A percentile compares a stretch with the other conserved stretches of the same genome.
phyloP scores from a whole-genome alignment of 495 filamentous ascomycete genomes.

The Penicillium daleae region DNA sequence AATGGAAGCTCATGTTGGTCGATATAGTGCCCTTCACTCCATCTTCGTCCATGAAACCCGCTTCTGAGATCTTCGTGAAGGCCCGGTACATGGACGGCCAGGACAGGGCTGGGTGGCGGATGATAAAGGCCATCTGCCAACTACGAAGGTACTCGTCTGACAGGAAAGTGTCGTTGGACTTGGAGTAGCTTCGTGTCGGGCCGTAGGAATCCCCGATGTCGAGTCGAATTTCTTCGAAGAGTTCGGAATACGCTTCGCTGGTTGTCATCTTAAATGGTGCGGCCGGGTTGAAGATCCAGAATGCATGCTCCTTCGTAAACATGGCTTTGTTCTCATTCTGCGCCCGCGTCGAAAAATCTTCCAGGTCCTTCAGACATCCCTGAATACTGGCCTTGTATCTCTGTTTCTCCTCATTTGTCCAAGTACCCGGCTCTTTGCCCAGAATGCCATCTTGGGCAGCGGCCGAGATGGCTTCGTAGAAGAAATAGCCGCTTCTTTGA shows the following conservation, averaged over 20 bases:
- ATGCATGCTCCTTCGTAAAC: conserved; percentile 47
- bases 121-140: conserved; percentile 44
- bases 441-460: conserved; percentile 11
- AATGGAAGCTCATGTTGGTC: conserved; percentile 37
- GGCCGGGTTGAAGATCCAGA: conserved; percentile 28
- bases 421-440: conserved; percentile 27
- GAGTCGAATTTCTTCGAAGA: conserved; percentile 9
- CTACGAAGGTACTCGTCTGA: conserved; percentile 42
- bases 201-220: conserved; percentile 19
- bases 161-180: conserved; percentile 40
- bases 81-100: conserved; percentile 44
- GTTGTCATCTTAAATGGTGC: conserved; percentile 6
- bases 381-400: conserved; percentile 19
- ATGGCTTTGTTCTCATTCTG: conserved; percentile 31
- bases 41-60: conserved; percentile 19
- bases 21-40: conserved; percentile 17
- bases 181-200: conserved; percentile 26
- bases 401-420: conserved; percentile 29
- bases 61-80: conserved; percentile 22
- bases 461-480: conserved; percentile 23
- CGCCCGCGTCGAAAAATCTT: conserved; percentile 31
- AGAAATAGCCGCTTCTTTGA: conserved; percentile 44
- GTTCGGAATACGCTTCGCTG: background rate
- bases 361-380: conserved; percentile 32
- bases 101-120: conserved; percentile 47